These are phyloP conservation scores for Citrus medica DNA, from an alignment of 345 rosid species.

Conservation along the genomic window DNA sequence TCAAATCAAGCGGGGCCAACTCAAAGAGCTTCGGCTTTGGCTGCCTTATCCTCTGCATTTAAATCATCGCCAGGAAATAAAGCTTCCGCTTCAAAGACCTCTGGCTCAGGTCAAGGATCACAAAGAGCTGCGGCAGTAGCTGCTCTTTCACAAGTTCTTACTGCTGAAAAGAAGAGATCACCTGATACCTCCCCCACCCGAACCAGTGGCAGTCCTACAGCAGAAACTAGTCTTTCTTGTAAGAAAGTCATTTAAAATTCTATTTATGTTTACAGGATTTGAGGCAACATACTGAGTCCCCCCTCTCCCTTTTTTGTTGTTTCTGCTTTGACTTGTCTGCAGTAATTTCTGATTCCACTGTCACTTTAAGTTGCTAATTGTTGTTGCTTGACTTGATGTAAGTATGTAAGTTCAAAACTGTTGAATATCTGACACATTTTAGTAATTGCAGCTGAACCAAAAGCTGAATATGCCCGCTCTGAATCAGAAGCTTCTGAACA, in stretches of 20 bases:
- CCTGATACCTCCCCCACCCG: slow-evolving; percentile 64
- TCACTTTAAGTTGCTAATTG: slow-evolving; percentile 1
- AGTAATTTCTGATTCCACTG: neutral
- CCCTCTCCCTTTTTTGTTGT: neutral
- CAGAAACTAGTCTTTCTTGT: slow-evolving; percentile 46
- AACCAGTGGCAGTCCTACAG: slow-evolving; percentile 35
- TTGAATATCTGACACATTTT: slow-evolving; percentile 11
- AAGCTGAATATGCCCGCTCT: slow-evolving; percentile 40
- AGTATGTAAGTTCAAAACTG: neutral
- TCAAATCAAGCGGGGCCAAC: slow-evolving; percentile 60
- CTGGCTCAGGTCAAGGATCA: slow-evolving; percentile 49
- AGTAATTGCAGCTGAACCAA: slow-evolving; percentile 38
- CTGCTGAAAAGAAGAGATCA: slow-evolving; percentile 73
- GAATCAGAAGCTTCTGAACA: slow-evolving; percentile 53
- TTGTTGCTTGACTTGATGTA: neutral
- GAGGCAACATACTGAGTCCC: neutral
- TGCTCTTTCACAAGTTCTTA: slow-evolving; percentile 87
- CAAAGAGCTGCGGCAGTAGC: slow-evolving; percentile 98
- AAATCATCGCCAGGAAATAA: slow-evolving; percentile 54
- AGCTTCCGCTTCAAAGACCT: slow-evolving; percentile 39
- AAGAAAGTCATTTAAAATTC: slow-evolving; percentile 18
- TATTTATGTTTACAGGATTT: neutral
- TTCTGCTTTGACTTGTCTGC: slow-evolving; percentile 3
- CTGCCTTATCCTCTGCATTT: slow-evolving; percentile 79
- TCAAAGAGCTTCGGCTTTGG: slow-evolving; percentile 85